Base-by-base conservation (phyloP, 371 early-diverging fungal genomes). In the Rhizopus microsporus region DNA sequence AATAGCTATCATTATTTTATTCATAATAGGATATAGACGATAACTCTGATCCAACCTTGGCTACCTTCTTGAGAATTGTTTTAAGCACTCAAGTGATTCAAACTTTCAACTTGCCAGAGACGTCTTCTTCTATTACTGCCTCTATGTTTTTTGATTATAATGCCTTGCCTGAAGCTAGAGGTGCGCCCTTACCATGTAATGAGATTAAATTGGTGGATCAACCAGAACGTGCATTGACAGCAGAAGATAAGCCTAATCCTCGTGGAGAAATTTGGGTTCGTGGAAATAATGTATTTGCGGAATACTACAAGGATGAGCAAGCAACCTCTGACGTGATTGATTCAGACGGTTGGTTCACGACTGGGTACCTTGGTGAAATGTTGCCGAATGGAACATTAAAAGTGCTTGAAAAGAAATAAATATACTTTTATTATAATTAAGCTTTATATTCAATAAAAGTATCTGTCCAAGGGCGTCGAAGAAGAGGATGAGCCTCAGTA, bases 201-300 rank as follows among this genome's bases (percentile, higher is more conserved):
- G 93, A 94, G 72, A 65, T 98, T 56, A 98, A 96, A 77, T 78
- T 99, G 37, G 80, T 91, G 4, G 88, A 91, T 61, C 71, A 86
- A n/a, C 82, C 86, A 10, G 93, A 92, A 38, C 60, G 62, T n/a
- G 69, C 72, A 23, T 87, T 89, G 63, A 74, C 73, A 12, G 80
- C 86, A 15, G 81, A 71, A 23, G 94, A 94, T 59, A 65, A 72
- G 40, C 90, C 90, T 15, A 81, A 84, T 57, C 91, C 93, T 30
- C 86, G 90, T 56, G 98, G 98, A 15, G 81, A 85, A 35, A 64
- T 87, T 43, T 75, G 74, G 48, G 75, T 85, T 12, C 81, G 84
- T 15, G 87, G 87, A 13, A 74, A 77, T 52, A 84, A 81, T 37
- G 82, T 87, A 13, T 74, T 81, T 50, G 53, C 54, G 2, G 68